These are phyloP conservation scores for Ceratonia siliqua DNA, from an alignment of 306 rosid genomes.

Conservation along the genomic window DNA sequence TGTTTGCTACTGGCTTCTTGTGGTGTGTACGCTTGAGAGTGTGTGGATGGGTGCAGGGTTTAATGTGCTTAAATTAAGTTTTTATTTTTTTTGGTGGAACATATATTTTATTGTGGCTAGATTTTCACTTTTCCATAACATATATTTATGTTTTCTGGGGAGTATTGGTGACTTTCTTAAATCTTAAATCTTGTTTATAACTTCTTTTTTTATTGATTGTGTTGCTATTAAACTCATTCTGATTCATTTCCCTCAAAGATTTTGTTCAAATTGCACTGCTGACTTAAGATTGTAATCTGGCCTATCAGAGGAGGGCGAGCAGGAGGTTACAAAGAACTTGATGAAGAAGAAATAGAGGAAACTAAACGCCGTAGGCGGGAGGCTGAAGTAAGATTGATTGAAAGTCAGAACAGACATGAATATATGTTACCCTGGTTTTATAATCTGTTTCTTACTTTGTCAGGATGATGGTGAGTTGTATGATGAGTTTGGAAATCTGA, in stretches of 20 bases:
- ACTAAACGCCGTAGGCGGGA: conserved; percentile 91
- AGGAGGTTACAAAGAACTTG: conserved; percentile 99
- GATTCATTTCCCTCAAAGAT: conserved; percentile 2
- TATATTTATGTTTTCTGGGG: neutral
- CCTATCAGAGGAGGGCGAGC: conserved; percentile 91
- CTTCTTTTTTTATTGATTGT: neutral
- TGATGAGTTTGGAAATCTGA: conserved; percentile 97
- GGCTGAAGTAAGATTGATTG: conserved; percentile 79
- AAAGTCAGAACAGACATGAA: conserved; percentile 13
- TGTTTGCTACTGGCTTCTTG: neutral
- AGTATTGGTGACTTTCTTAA: conserved; percentile 10
- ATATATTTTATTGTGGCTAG: neutral
- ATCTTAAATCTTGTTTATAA: neutral
- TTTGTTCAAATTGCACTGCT: conserved; percentile 21
- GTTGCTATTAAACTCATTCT: neutral
- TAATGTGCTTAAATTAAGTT: neutral
- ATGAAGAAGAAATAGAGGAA: conserved; percentile 97
- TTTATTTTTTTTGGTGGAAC: neutral
- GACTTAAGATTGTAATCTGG: conserved; percentile 27
- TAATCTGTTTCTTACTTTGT: conserved; percentile 20
- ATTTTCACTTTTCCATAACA: neutral
- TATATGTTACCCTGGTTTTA: conserved; percentile 18
- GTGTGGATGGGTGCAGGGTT: neutral
- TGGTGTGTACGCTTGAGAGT: neutral
- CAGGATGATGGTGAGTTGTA: conserved; percentile 99